These are phyloP conservation scores for Hypoxylon sp. DNA, from an alignment of 2,329 filamentous ascomycete genomes.

Conservation along the genomic window DNA sequence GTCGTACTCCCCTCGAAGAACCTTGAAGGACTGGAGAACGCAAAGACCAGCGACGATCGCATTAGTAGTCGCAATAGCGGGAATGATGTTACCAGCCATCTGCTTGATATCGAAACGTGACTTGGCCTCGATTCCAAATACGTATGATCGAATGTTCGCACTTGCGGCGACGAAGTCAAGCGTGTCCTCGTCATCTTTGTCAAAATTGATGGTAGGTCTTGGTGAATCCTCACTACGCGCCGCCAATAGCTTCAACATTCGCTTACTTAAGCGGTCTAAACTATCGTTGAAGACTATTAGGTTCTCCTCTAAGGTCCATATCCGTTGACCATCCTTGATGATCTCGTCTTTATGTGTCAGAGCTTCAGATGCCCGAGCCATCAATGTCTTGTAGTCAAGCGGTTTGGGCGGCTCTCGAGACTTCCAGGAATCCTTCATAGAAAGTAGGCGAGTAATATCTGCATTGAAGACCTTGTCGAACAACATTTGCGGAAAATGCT, in stretches of 20 bases:
- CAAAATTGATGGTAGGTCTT: slow-evolving; percentile 81
- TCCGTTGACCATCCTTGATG: slow-evolving; percentile 75
- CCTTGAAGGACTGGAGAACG: slow-evolving; percentile 92
- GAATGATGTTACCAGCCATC: slow-evolving; percentile 99
- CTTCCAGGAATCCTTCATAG: slow-evolving; percentile 98
- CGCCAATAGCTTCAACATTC: slow-evolving; percentile 74
- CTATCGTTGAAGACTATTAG: slow-evolving; percentile 89
- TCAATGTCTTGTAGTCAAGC: slow-evolving; percentile 75
- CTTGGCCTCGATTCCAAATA: slow-evolving; percentile 90
- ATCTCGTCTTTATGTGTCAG: slow-evolving; percentile 67
- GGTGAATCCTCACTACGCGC: slow-evolving; percentile 59
- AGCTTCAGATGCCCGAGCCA: slow-evolving; percentile 62
- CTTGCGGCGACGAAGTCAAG: slow-evolving; percentile 93
- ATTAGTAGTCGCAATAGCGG: slow-evolving; percentile 97
- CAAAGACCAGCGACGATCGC: slow-evolving; percentile 95
- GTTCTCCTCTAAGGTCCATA: slow-evolving; percentile 88
- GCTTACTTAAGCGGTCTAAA: slow-evolving; percentile 79
- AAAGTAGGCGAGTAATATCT: slow-evolving; percentile 84
- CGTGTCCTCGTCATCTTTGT: slow-evolving; percentile 96
- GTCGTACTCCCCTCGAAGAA: slow-evolving; percentile 78
- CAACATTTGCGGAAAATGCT: slow-evolving; percentile 80
- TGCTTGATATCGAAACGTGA: slow-evolving; percentile 98
- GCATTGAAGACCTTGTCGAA: slow-evolving; percentile 94
- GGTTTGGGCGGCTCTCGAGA: slow-evolving; percentile 79
- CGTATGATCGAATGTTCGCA: slow-evolving; percentile 86